phyloP scores from a whole-genome alignment of 2,329 filamentous ascomycete species.

The Macroventuria anomochaeta region DNA sequence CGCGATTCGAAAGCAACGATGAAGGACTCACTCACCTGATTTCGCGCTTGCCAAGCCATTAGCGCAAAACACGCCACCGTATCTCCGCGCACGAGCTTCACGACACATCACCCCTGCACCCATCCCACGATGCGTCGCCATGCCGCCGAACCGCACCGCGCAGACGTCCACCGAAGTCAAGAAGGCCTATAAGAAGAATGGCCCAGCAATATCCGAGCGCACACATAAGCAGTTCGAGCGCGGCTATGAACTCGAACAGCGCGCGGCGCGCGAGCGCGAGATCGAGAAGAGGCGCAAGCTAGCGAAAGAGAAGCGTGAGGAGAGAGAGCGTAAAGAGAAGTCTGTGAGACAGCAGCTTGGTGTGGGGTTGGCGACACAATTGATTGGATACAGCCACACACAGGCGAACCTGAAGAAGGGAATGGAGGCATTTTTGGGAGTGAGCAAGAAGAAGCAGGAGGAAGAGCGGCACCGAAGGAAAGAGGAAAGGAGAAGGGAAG shows the following conservation, averaged over 20 bases:
- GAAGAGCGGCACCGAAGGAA: constrained; percentile 26
- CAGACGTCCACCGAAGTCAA: constrained; percentile 48
- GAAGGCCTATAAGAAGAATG: constrained; percentile 41
- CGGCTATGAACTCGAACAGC: constrained; percentile 39
- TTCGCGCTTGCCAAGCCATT: constrained; percentile 8
- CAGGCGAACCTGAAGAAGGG: constrained; percentile 47
- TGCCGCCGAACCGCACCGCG: constrained; percentile 38
- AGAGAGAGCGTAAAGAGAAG: constrained; percentile 42
- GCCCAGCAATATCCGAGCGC: constrained; percentile 31
- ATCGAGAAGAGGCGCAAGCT: constrained; percentile 38
- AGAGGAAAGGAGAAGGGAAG: constrained; percentile 19
- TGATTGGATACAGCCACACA: constrained; percentile 48
- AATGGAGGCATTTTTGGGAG: constrained; percentile 47
- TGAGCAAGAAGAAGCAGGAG: constrained; percentile 35
- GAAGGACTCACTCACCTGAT: neutral
- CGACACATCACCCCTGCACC: neutral
- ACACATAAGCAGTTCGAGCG: constrained; percentile 43
- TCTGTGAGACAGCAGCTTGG: constrained; percentile 38
- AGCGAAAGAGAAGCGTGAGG: constrained; percentile 41
- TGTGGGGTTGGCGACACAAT: constrained; percentile 47
- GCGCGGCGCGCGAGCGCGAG: constrained; percentile 43
- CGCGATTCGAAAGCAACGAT: neutral
- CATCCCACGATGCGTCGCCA: constrained; percentile 16
- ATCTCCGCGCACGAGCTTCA: neutral
- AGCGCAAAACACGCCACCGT: neutral